Base-by-base conservation (phyloP, 352 stramenopile species). In the Labyrinthula sp. region DNA sequence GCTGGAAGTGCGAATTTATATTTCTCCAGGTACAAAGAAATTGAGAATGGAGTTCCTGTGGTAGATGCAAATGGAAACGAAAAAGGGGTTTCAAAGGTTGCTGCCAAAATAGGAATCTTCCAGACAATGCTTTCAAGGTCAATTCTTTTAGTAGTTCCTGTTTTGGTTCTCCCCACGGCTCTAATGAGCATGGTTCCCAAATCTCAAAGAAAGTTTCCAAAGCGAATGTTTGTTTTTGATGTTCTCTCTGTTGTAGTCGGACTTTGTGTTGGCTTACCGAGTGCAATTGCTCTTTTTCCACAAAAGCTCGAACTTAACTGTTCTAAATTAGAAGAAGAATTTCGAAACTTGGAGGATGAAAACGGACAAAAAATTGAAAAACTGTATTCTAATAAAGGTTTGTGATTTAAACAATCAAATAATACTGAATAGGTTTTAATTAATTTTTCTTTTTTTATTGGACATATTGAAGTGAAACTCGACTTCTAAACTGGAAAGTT, bases 1-100 rank as follows among this genome's bases (percentile, higher is more conserved):
- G 73, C 73, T 14, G 73, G 73, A 52, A 71, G 67, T 8, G 79
- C 78, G 50, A 82, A 83, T 46, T 72, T 69, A 12, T 72, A 80
- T n/a, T 77, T 71, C 0, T 80, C 80, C 69, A 69, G 73, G n/a
- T 72, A 77, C 39, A 78, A 77, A 35, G 73, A 83, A 58, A 72
- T 72, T 49, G 33, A 52, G 6, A 52, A 52, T 24, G 43, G 43
- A 21, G 43, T 52, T 15, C 29, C 35, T 23, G 43, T 52, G 9
- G 23, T 26, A 15, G 43, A 52, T 14, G 43, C 43, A n/a, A 50
- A 52, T 17, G 43, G 35, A 15, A 50, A 52, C 4, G 43, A 50
- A 9, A 15, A 45, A 14, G 43, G 43, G 23, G 33, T 50, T 10
- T 52, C 43, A 12, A 30, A 52, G 43, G 43, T 45, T 25, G 43